phyloP scores from a whole-genome alignment of 148 eudicot genomes.

The Rhododendron molle region DNA sequence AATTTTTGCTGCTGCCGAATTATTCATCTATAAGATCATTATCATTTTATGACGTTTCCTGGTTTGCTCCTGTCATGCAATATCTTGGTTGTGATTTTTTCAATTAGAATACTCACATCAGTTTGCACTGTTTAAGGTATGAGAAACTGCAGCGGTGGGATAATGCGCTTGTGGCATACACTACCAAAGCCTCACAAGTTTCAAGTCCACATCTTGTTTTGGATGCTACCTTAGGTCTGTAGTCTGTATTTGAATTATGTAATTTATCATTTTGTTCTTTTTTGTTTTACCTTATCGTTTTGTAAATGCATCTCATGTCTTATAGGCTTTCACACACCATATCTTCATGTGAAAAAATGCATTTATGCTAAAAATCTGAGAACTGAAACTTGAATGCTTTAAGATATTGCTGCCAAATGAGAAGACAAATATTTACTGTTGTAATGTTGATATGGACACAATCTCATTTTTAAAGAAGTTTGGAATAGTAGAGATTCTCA shows the following conservation, averaged over 20 bases:
- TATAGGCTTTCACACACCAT: background rate
- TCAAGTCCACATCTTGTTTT: slow-evolving; percentile 57
- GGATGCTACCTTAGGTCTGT: slow-evolving; percentile 92
- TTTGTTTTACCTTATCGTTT: background rate
- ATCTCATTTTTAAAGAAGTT: background rate
- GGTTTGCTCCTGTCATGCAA: slow-evolving; percentile 3
- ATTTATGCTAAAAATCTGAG: background rate
- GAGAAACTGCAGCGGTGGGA: slow-evolving; percentile 98
- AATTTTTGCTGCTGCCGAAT: background rate
- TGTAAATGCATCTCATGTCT: background rate
- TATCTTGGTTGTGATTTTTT: background rate
- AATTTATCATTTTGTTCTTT: background rate
- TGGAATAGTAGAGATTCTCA: background rate
- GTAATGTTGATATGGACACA: background rate
- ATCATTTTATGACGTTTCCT: background rate
- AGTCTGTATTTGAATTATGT: slow-evolving; percentile 30
- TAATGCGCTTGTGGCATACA: slow-evolving; percentile 90
- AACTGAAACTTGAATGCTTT: background rate
- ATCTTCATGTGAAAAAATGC: background rate
- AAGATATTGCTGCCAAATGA: background rate
- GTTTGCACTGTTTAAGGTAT: slow-evolving; percentile 54
- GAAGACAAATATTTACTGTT: background rate
- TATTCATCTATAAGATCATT: background rate
- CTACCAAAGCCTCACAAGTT: slow-evolving; percentile 69
- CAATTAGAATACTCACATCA: slow-evolving; percentile 11